Conservation (phyloP, 2,329 filamentous ascomycete species). For the Calonectria pteridis region DNA sequence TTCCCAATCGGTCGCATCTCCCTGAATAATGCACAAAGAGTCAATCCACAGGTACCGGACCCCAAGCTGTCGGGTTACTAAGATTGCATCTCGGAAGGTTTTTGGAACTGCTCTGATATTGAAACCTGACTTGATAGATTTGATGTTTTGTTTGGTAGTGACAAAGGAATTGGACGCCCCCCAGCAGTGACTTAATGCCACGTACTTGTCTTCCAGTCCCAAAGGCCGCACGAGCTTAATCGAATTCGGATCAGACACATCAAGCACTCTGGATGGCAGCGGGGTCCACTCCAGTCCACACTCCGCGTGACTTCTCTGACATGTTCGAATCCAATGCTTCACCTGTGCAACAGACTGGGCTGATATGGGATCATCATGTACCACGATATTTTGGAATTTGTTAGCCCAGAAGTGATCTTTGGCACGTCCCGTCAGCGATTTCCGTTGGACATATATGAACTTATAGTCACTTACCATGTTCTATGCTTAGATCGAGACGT, state of each 20-base stretch:
- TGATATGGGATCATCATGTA: conserved; percentile 9
- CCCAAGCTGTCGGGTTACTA: conserved; percentile 13
- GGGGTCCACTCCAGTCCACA: conserved; percentile 14
- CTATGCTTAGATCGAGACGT: background rate
- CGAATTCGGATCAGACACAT: conserved; percentile 3
- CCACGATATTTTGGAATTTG: conserved; percentile 12
- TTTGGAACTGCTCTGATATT: background rate
- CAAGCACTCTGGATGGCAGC: conserved; percentile 1
- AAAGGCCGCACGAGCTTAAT: conserved; percentile 15
- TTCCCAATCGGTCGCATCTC: conserved; percentile 11
- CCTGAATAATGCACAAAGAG: conserved; percentile 11
- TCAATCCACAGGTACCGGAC: conserved; percentile 15
- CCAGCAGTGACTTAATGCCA: conserved; percentile 15
- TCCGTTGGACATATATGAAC: background rate
- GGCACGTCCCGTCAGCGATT: background rate
- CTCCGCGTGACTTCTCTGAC: background rate
- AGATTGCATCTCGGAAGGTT: conserved; percentile 10
- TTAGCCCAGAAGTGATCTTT: background rate
- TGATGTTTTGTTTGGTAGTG: conserved; percentile 8
- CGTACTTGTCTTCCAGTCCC: conserved; percentile 13
- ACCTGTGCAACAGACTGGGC: conserved; percentile 11
- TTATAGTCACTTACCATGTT: background rate
- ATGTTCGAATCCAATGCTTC: conserved; percentile 6
- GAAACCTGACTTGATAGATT: conserved; percentile 4
- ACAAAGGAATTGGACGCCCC: background rate